These are phyloP conservation scores for Boehmeria nivea DNA, from an alignment of 306 rosid species.

Conservation along the genomic window DNA sequence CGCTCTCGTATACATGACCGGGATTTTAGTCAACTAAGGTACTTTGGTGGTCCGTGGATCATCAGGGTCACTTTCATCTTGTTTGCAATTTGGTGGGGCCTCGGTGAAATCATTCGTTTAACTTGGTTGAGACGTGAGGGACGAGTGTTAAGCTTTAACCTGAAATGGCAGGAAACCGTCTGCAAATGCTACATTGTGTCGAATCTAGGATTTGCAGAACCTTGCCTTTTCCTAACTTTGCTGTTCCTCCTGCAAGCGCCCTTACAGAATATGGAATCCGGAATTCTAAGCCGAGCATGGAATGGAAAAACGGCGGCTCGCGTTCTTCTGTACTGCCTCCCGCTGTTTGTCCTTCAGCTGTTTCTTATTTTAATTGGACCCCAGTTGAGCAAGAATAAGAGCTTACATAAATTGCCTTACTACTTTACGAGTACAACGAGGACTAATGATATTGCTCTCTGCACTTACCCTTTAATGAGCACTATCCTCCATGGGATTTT, in stretches of 20 bases:
- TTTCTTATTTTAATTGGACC: slow-evolving; percentile 68
- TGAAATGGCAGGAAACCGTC: slow-evolving; percentile 74
- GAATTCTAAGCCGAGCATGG: slow-evolving; percentile 74
- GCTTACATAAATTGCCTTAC: slow-evolving; percentile 41
- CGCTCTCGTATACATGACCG: slow-evolving; percentile 64
- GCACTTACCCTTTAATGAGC: slow-evolving; percentile 93
- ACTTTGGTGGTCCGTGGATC: slow-evolving; percentile 97
- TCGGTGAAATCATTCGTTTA: slow-evolving; percentile 78
- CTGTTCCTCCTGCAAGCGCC: slow-evolving; percentile 93
- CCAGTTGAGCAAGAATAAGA: slow-evolving; percentile 37
- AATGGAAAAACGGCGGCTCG: slow-evolving; percentile 68
- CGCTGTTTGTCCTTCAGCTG: slow-evolving; percentile 79
- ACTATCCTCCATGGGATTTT: slow-evolving; percentile 76
- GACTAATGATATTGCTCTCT: slow-evolving; percentile 46
- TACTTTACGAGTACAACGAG: slow-evolving; percentile 52
- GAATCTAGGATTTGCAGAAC: slow-evolving; percentile 96
- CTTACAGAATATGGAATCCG: slow-evolving; percentile 66
- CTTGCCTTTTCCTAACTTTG: slow-evolving; percentile 89
- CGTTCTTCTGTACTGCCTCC: slow-evolving; percentile 75
- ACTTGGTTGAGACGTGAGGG: slow-evolving; percentile 55
- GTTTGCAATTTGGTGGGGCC: slow-evolving; percentile 90
- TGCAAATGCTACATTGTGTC: slow-evolving; percentile 96
- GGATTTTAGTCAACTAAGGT: slow-evolving; percentile 62
- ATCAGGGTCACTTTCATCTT: slow-evolving; percentile 71
- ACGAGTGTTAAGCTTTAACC: slow-evolving; percentile 35